phyloP scores from a whole-genome alignment of 768 basidiomycete genomes.

The Boletus pseudo-olivaceus region DNA sequence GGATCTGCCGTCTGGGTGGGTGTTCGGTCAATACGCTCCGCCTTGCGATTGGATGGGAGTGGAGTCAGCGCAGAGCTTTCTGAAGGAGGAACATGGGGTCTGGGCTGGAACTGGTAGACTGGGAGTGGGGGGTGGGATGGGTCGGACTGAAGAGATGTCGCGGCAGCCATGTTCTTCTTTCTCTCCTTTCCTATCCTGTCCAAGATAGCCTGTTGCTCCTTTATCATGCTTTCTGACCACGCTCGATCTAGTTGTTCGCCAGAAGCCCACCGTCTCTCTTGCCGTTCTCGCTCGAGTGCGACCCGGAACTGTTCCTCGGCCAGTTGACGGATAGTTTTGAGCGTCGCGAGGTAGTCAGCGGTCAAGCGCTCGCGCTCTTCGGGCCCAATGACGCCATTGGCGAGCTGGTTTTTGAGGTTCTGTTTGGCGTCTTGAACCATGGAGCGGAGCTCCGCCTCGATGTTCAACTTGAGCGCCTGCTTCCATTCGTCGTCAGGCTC shows the following conservation, averaged over 20 bases:
- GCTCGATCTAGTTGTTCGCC: slow-evolving; percentile 33
- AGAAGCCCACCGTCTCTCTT: slow-evolving; percentile 46
- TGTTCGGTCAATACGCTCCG: background rate
- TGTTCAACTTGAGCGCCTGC: slow-evolving; percentile 41
- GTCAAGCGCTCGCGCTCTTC: slow-evolving; percentile 35
- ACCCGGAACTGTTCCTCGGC: slow-evolving; percentile 45
- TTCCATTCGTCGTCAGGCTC: slow-evolving; percentile 62
- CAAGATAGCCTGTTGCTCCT: slow-evolving; percentile 44
- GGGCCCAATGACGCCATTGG: too few species aligned
- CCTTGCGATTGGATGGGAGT: background rate
- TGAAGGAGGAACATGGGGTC: background rate
- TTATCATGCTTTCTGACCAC: slow-evolving; percentile 34
- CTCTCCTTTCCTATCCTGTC: too few species aligned
- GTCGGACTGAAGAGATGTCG: slow-evolving; percentile 11
- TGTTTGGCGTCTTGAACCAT: slow-evolving; percentile 63
- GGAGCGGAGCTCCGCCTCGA: slow-evolving; percentile 42
- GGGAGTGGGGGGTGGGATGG: background rate
- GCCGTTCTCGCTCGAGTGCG: slow-evolving; percentile 46
- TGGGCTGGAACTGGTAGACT: background rate
- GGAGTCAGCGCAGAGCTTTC: background rate
- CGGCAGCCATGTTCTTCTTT: slow-evolving; percentile 25
- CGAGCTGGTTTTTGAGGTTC: slow-evolving; percentile 50
- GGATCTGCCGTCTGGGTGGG: background rate
- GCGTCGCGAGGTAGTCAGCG: slow-evolving; percentile 38
- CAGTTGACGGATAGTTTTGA: slow-evolving; percentile 42